Evolutionary conservation across 2,329 filamentous ascomycete species (phyloP), one percentile per base, ranked within the genome.

Genomic region (Hypoxylon sp.): DNA sequence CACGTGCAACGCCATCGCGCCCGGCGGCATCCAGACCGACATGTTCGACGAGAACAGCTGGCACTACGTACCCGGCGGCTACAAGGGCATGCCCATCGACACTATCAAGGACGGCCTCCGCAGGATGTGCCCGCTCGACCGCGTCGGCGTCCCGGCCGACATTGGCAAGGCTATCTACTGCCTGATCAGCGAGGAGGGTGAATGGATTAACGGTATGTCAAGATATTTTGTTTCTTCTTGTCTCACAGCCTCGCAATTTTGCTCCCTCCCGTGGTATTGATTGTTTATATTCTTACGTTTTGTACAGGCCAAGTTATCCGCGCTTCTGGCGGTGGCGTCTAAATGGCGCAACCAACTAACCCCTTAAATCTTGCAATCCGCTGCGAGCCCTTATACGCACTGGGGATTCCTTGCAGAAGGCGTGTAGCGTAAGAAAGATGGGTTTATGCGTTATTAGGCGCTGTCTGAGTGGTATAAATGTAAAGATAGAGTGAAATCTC

Each of bases 21-120:
- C 91, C 1, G 90, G 90, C 62, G 90, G 90, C 48, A 90, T 92
- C 82, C 91, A 92, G 85, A 90, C 85, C 47, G 92, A 94, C 79
- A 94, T 94, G 91, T 94, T 91, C 82, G 85, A 90, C 68, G 85
- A 88, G 79, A 91, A 91, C 79, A 85, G 88, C 24, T 90, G 88
- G 88, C 86, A 88, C 76, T 90, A 90, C 78, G 87, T 87, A 19
- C 87, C 88, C 11, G 86, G 86, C 65, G 86, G 85, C 60, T 81
- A 82, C 73, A 82, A 84, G 74, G 83, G 82, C 70, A 85, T 85
- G 84, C 79, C 78, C 56, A 83, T 81, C 69, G 83, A 85, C 55
- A 83, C 81, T 59, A 89, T 90, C 72, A 86, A 88, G 77, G 75
- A 80, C 55, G 84, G 86, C 19, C 83, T 90, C 68, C 83, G 84